Percentiles rank a stretch among this genome's conserved stretches.
phyloP scores from a whole-genome alignment of 768 basidiomycete genomes.

The Boletus bicolor region DNA sequence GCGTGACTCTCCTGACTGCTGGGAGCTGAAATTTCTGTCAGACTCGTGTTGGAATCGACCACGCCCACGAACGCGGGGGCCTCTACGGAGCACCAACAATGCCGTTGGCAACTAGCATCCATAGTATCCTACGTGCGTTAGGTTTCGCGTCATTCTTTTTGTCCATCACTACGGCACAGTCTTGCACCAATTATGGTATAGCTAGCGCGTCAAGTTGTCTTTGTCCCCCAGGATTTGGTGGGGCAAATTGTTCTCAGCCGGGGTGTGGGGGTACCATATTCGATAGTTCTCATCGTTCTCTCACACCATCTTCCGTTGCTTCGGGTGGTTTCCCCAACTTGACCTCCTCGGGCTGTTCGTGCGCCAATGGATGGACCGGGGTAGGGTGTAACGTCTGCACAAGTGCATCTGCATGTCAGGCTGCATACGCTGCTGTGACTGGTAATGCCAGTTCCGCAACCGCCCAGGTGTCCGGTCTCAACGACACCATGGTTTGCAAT shows the following conservation, averaged over 20 bases:
- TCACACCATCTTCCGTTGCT: constrained; percentile 38
- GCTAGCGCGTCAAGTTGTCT: constrained; percentile 42
- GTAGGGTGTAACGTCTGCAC: constrained; percentile 79
- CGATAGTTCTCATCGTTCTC: constrained; percentile 58
- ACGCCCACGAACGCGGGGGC: neutral
- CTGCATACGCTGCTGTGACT: constrained; percentile 48
- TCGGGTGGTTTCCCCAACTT: constrained; percentile 58
- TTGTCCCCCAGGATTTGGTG: constrained; percentile 84
- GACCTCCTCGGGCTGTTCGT: constrained; percentile 63
- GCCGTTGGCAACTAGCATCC: constrained; percentile 1
- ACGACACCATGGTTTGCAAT: constrained; percentile 74
- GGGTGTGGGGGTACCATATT: constrained; percentile 83
- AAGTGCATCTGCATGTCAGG: constrained; percentile 62
- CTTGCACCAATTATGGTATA: constrained; percentile 27
- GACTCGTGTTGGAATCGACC: neutral
- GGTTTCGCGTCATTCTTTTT: constrained; percentile 10
- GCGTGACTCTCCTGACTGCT: too few species aligned
- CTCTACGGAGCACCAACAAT: neutral
- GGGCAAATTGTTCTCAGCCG: constrained; percentile 61
- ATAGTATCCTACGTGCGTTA: constrained; percentile 7
- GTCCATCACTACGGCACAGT: constrained; percentile 19
- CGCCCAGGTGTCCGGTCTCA: constrained; percentile 36
- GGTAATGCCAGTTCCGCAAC: constrained; percentile 33
- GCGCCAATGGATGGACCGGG: constrained; percentile 74
- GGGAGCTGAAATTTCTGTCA: neutral